Base-by-base conservation (phyloP, 2,329 filamentous ascomycete genomes). In the Magnaporthiopsis poae region DNA sequence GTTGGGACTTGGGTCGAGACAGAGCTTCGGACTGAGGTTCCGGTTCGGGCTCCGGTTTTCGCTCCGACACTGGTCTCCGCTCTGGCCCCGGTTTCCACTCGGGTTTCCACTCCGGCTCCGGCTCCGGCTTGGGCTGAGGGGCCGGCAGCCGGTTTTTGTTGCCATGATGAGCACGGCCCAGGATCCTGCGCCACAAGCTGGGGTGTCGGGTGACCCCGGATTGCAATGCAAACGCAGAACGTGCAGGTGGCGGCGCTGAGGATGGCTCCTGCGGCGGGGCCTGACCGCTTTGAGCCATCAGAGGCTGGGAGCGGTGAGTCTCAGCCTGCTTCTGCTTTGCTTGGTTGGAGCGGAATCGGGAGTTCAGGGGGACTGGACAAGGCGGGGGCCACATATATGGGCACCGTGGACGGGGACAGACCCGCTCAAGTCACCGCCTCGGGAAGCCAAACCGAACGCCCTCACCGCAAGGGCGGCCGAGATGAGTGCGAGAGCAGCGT, bases 261-360 rank as follows among this genome's bases (percentile, higher is more conserved):
- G 62, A 64, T 46, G 68, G 64, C 63, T 68, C 69, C 60, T 67
- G 68, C 36, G 68, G 66, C 15, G 69, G 66, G 59, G 68, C 39
- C 18, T 70, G 46, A 61, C 64, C 69, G 60, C 68, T 65, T 70
- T 73, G 71, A 70, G 73, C 72, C 74, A 75, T 75, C 69, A 66
- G 52, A 60, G 46, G 65, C 61, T 52, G n/a, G 21, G 36, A 27
- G 64, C 25, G 67, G 66, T 56, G 61, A 67, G 65, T 8, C 21
- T 64, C n/a, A 66, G 64, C 31, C 31, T 31, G 64, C 60, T 46
- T 66, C 59, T 46, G 64, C 61, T 39, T 15, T 60, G 59, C 65
- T 63, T 64, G 65, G 65, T 31, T 66, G 39, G 61, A 63, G 33
- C 39, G 52, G 36, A 56, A 29, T 64, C 36, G 62, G 46, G 46